Percentiles rank a stretch among this genome's conserved stretches.
Conservation (phyloP, 129 eudicot genomes). For the Tanacetum coccineum region DNA sequence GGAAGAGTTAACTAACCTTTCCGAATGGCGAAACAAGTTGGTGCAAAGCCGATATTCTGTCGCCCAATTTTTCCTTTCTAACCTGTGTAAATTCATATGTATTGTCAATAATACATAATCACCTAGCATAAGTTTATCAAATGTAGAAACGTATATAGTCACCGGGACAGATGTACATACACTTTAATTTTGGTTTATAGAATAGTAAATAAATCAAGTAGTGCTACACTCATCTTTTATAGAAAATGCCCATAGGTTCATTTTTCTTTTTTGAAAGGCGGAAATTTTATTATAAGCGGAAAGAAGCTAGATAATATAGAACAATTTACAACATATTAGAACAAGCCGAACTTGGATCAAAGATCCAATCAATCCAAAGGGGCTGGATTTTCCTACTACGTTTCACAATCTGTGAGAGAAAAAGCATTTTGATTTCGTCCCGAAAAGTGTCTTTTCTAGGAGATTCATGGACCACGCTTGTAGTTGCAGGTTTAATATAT, state of each 20-base stretch:
- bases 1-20: slow-evolving; percentile 49
- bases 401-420: too few species aligned
- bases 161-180: too few species aligned
- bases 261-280: too few species aligned
- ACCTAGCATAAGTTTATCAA: not conserved
- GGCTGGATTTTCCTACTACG: too few species aligned
- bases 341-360: too few species aligned
- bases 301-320: too few species aligned
- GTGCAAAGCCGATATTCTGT: slow-evolving; percentile 82
- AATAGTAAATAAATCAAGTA: slow-evolving; percentile 7
- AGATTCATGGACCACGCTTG: slow-evolving; percentile 21
- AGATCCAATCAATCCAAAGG: too few species aligned
- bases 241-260: not conserved
- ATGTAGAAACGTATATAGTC: too few species aligned
- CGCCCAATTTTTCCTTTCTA: slow-evolving; percentile 91
- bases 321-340: too few species aligned
- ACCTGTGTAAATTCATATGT: slow-evolving; percentile 40
- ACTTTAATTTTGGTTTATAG: not conserved
- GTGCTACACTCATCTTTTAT: not conserved
- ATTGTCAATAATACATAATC: slow-evolving; percentile 15
- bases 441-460: too few species aligned
- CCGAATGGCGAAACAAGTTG: slow-evolving; percentile 96
- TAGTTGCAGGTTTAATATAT: slow-evolving; percentile 15
- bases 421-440: too few species aligned
- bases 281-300: too few species aligned